Evolutionary conservation across 2,329 filamentous ascomycete genomes (phyloP).

Genomic region (Penicillium capsulatum): DNA sequence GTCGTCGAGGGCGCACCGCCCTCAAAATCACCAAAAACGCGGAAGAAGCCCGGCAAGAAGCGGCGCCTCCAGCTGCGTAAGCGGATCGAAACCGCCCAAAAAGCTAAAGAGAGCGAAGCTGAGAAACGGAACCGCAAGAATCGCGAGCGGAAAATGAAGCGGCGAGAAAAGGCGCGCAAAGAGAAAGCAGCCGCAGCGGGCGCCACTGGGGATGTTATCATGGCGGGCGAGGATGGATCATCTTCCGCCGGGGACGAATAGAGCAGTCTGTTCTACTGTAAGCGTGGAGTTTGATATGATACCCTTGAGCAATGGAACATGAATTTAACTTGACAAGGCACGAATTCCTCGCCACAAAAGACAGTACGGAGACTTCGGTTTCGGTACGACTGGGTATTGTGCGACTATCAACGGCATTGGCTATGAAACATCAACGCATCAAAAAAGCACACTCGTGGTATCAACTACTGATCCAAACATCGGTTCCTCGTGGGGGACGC

Average conservation of each 20-base stretch:
- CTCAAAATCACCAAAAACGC: constrained; percentile 28
- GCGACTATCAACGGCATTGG: too few species aligned
- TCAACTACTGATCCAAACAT: too few species aligned
- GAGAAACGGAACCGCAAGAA: constrained; percentile 41
- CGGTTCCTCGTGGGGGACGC: too few species aligned
- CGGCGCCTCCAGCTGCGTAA: constrained; percentile 40
- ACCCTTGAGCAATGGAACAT: neutral
- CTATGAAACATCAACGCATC: too few species aligned
- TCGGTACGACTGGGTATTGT: too few species aligned
- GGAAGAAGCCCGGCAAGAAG: constrained; percentile 44
- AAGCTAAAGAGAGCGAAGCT: constrained; percentile 33
- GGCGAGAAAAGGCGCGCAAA: constrained; percentile 37
- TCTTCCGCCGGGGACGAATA: constrained; percentile 15
- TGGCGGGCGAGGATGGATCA: constrained; percentile 16
- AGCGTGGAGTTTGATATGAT: neutral
- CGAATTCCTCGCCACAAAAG: too few species aligned
- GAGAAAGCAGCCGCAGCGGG: constrained; percentile 30
- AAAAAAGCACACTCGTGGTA: too few species aligned
- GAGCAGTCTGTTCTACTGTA: neutral
- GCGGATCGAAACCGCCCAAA: constrained; percentile 25
- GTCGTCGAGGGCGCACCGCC: constrained; percentile 17
- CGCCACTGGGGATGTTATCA: constrained; percentile 12
- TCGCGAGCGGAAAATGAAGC: constrained; percentile 38
- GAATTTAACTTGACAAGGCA: too few species aligned
- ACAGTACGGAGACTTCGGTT: too few species aligned